These are phyloP conservation scores for Gossypium mustelinum DNA, from an alignment of 345 rosid species.

Conservation along the genomic window DNA sequence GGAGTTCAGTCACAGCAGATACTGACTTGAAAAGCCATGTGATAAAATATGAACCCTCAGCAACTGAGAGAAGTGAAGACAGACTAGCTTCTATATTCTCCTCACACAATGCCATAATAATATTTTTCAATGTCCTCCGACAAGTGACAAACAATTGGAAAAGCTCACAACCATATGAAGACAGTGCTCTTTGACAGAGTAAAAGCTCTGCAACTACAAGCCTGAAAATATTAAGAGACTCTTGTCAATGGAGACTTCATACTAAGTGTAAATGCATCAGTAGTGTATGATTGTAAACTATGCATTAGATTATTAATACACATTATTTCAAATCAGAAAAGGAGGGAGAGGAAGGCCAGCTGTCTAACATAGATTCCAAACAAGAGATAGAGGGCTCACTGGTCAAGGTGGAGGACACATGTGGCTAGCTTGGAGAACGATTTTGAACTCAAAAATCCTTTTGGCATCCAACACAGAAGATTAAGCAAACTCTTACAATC, in stretches of 20 bases:
- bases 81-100: slow-evolving; percentile 32
- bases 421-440: slow-evolving; percentile 50
- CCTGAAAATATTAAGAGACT: slow-evolving; percentile 35
- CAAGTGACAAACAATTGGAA: slow-evolving; percentile 58
- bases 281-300: not conserved
- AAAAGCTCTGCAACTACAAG: slow-evolving; percentile 35
- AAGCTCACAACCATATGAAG: slow-evolving; percentile 33
- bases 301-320: not conserved
- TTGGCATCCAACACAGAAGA: slow-evolving; percentile 71
- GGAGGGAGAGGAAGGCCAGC: not conserved
- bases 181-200: slow-evolving; percentile 28
- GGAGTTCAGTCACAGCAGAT: slow-evolving; percentile 35
- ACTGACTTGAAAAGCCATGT: slow-evolving; percentile 78
- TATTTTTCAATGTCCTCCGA: slow-evolving; percentile 65
- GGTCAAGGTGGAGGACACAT: slow-evolving; percentile 62
- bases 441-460: slow-evolving; percentile 53
- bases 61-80: slow-evolving; percentile 31
- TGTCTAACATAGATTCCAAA: not conserved
- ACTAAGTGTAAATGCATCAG: slow-evolving; percentile 10
- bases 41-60: slow-evolving; percentile 41
- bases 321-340: not conserved
- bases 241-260: slow-evolving; percentile 8
- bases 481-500: slow-evolving; percentile 59
- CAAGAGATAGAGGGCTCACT: slow-evolving; percentile 38
- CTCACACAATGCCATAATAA: slow-evolving; percentile 43